phyloP scores from a whole-genome alignment of 768 basidiomycete species.

The Botryobasidium botryosum region DNA sequence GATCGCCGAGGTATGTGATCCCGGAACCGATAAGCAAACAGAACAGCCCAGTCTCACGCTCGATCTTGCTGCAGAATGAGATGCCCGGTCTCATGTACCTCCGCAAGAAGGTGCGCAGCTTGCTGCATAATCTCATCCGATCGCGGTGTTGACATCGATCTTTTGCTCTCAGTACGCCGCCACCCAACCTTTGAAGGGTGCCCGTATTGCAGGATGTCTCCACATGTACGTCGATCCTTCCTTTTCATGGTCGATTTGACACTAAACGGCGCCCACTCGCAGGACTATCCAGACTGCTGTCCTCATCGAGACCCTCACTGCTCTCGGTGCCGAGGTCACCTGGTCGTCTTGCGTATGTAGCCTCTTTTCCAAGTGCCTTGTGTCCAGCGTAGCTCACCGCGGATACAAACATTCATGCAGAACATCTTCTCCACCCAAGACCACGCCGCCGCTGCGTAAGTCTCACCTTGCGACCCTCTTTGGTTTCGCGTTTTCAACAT shows the following conservation, averaged over 20 bases:
- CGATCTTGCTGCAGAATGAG: slow-evolving; percentile 42
- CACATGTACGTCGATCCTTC: slow-evolving; percentile 53
- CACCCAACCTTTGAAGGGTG: slow-evolving; percentile 76
- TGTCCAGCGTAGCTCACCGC: neutral
- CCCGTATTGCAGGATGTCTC: slow-evolving; percentile 92
- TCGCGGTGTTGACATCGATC: neutral
- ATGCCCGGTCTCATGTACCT: slow-evolving; percentile 95
- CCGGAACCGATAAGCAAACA: slow-evolving; percentile 11
- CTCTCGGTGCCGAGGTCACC: slow-evolving; percentile 90
- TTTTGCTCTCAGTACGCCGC: slow-evolving; percentile 42
- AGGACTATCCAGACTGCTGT: slow-evolving; percentile 99
- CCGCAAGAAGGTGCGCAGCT: slow-evolving; percentile 53
- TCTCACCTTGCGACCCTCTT: slow-evolving; percentile 11
- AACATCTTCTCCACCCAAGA: slow-evolving; percentile 99
- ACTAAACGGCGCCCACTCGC: slow-evolving; percentile 10
- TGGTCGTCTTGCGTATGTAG: slow-evolving; percentile 90
- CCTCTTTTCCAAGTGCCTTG: neutral
- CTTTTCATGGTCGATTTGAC: neutral
- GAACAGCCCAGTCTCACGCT: neutral
- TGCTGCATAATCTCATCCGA: neutral
- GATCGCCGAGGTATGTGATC: slow-evolving; percentile 73
- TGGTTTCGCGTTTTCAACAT: neutral
- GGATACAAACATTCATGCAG: slow-evolving; percentile 23
- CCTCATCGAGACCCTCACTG: slow-evolving; percentile 92
- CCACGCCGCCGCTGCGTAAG: slow-evolving; percentile 92